These are phyloP conservation scores for Thermochaetoides dissita DNA, from an alignment of 2,329 filamentous ascomycete genomes.

Conservation along the genomic window DNA sequence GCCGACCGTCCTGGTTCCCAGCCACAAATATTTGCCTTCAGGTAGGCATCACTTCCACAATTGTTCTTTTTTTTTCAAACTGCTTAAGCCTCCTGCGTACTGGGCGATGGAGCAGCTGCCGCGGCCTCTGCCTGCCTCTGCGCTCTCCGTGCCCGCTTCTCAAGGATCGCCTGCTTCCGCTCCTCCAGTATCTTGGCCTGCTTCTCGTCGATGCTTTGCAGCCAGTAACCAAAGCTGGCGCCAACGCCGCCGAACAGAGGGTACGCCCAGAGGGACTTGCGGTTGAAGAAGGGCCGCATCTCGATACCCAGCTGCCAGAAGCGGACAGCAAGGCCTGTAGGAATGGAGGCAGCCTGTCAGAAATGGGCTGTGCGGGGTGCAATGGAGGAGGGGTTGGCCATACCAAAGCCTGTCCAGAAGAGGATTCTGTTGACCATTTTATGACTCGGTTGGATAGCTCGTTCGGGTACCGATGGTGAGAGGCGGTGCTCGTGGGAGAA, in stretches of 20 bases:
- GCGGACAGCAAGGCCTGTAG: constrained; percentile 74
- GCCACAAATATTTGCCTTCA: too few species aligned
- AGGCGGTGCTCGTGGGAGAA: not conserved
- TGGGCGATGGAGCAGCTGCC: constrained; percentile 1
- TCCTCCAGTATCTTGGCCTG: constrained; percentile 66
- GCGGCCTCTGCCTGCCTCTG: constrained; percentile 33
- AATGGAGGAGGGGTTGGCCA: constrained; percentile 16
- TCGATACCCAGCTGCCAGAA: constrained; percentile 97
- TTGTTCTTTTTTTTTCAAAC: not conserved
- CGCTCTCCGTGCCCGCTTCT: constrained; percentile 73
- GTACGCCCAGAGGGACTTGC: constrained; percentile 76
- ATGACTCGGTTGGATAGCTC: not conserved
- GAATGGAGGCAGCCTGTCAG: not conserved
- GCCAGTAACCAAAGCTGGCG: constrained; percentile 92
- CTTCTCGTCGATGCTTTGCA: constrained; percentile 74
- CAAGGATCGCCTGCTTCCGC: constrained; percentile 66
- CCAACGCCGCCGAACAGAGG: constrained; percentile 76
- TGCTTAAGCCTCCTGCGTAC: constrained; percentile 1
- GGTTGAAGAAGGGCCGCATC: constrained; percentile 88
- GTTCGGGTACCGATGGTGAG: not conserved
- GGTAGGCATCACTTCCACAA: not conserved
- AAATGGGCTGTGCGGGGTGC: constrained; percentile 1
- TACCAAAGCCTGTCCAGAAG: constrained; percentile 90
- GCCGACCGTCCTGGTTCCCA: too few species aligned
- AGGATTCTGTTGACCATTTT: constrained; percentile 52